These are phyloP conservation scores for Penicillium verhagenii DNA, from an alignment of 495 filamentous ascomycete species.

Conservation along the genomic window DNA sequence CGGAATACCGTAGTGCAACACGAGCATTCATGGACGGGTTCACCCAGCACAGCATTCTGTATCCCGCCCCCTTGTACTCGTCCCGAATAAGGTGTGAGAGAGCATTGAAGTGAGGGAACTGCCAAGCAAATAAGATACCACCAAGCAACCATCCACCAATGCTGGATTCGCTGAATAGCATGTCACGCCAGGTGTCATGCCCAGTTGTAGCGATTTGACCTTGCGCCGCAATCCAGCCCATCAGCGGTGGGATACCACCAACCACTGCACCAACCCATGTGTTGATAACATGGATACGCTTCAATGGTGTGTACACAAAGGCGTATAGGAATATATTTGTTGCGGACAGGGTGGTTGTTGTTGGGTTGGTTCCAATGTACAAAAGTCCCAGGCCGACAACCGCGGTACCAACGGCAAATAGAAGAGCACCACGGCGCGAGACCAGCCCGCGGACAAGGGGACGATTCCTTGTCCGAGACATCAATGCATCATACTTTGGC, in stretches of 20 bases:
- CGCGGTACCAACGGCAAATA: conserved; percentile 75
- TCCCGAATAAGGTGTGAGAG: conserved; percentile 83
- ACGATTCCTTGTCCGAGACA: conserved; percentile 86
- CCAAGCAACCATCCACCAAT: conserved; percentile 89
- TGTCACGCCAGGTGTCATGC: conserved; percentile 70
- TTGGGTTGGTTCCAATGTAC: conserved; percentile 91
- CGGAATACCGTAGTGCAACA: conserved; percentile 83
- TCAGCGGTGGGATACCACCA: conserved; percentile 89
- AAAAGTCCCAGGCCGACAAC: conserved; percentile 63
- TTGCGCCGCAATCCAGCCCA: conserved; percentile 96
- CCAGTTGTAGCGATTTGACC: conserved; percentile 78
- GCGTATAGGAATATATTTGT: conserved; percentile 88
- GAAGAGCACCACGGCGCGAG: conserved; percentile 66
- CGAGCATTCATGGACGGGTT: conserved; percentile 81
- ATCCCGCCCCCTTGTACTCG: conserved; percentile 84
- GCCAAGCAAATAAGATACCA: conserved; percentile 86
- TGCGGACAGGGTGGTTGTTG: conserved; percentile 79
- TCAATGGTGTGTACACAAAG: conserved; percentile 88
- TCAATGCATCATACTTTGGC: conserved; percentile 83
- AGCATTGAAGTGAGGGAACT: conserved; percentile 97
- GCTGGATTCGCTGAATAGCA: conserved; percentile 68
- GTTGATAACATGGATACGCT: conserved; percentile 81
- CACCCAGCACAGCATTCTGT: conserved; percentile 87
- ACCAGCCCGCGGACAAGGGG: conserved; percentile 85
- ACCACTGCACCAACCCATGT: conserved; percentile 95